A percentile compares a stretch with the other conserved stretches of the same genome.
Conservation (phyloP, 1,284 basidiomycete species). For the Rhodotorula sp. region DNA sequence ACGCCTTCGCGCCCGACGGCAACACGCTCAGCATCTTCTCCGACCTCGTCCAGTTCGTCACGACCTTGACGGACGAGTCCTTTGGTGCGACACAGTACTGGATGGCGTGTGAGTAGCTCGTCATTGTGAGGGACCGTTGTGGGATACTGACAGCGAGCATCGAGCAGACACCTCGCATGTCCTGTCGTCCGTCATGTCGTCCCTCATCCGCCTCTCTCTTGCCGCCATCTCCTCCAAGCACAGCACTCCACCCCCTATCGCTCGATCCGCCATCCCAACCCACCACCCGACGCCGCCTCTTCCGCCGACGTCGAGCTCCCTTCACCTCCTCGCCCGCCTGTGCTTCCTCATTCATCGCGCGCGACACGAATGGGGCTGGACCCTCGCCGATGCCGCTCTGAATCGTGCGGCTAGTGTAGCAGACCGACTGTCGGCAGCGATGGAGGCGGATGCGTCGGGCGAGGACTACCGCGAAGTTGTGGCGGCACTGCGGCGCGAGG, state of each 20-base stretch:
- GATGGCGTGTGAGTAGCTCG: constrained; percentile 36
- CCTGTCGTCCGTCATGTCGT: constrained; percentile 43
- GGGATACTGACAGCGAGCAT: constrained; percentile 13
- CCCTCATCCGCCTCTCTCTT: constrained; percentile 45
- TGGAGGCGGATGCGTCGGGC: not conserved
- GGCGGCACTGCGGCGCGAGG: not conserved
- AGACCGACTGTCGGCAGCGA: not conserved
- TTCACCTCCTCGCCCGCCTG: constrained; percentile 16
- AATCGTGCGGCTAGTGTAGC: constrained; percentile 5
- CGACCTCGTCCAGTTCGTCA: constrained; percentile 41
- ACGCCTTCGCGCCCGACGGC: constrained; percentile 35
- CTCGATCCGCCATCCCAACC: not conserved
- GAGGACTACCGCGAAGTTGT: constrained; percentile 12
- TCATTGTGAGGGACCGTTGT: too few species aligned
- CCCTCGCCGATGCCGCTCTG: constrained; percentile 16
- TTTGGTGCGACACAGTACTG: constrained; percentile 26
- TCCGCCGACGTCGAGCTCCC: not conserved
- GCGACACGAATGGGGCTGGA: not conserved
- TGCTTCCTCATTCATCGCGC: not conserved
- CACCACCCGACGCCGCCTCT: not conserved
- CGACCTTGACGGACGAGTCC: constrained; percentile 20
- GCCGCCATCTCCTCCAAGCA: constrained; percentile 25
- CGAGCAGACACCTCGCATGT: constrained; percentile 39
- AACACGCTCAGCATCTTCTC: constrained; percentile 39
- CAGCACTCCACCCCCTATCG: not conserved